Evolutionary conservation across 352 stramenopile species (phyloP), one percentile per base, ranked within the genome.

Genomic region (Phytophthora cajani): DNA sequence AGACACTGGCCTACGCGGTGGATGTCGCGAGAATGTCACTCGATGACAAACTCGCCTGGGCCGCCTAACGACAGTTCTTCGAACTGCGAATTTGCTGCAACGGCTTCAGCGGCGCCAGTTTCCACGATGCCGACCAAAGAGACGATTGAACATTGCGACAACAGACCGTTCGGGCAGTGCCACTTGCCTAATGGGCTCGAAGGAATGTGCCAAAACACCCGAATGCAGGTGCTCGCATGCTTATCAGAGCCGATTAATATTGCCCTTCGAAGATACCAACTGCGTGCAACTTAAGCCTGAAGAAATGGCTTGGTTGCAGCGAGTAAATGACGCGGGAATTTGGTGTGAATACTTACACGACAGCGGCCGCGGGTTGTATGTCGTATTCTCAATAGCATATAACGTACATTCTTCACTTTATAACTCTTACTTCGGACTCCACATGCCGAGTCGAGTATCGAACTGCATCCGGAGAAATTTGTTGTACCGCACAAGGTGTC

Each of bases 401-500:
- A 0, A 30, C 27, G 27, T 30, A 30, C 5, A 30, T 30, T 30
- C 27, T 30, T 30, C 27, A 30, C 27, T 30, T 30, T 30, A 30
- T 30, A 30, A 10, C 14, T 46, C 5, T 80, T 77, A 96, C 73
- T 94, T 94, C 11, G 89, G 89, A 44, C 87, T 95, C 89, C 89
- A 96, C 89, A 96, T 96, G 7, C 89, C 89, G 33, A 96, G 80
- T 0, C 88, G 75, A 9, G 89, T 96, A 66, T 96, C 89, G 65
- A 96, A 96, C 52, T 96, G 87, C 89, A 96, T 96, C 40, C 89
- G 78, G 8, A 96, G 58, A 49, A 94, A 96, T 54, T 92, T 93
- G 78, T 94, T 91, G 64, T 92, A 96, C 21, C 89, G 78, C 25
- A 83, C 77, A 53, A 94, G 69, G 58, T 94, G 78, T n/a, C 79